Evolutionary conservation across 306 rosid genomes (phyloP), one percentile per base, ranked within the genome.

Genomic region (Sophora flavescens): DNA sequence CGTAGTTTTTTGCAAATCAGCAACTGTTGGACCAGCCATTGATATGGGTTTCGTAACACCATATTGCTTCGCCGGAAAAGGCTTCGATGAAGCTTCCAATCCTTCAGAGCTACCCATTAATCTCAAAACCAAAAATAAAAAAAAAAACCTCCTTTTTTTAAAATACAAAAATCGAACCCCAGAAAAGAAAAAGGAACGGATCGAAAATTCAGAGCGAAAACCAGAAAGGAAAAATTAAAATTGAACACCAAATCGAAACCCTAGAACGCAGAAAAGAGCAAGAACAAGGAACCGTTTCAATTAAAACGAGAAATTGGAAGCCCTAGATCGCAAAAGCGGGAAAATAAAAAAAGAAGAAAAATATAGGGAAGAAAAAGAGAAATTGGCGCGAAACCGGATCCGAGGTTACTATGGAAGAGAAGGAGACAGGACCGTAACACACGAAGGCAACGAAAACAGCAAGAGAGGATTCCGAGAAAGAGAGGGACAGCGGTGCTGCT

Each of bases 31-130:
- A 45, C 87, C 88, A n/a, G 90, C 86, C 57, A 6, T 57, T 26
- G 90, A 86, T 80, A 86, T 77, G 4, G 93, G 83, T 62, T 82
- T 76, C 5, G 93, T 86, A 58, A 86, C 89, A 4, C 93, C 93
- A 22, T 44, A 68, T 39, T 79, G 83, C 80, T 75, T 86, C n/a
- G 69, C 52, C 61, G 32, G 77, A 12, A 69, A 52, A 50, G 79
- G 76, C 57, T 72, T 12, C 57, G 57, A 63, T 26, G 85, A 30
- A 61, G 48, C 26, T 44, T 67, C 63, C 76, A 80, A 38, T 35
- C 79, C 72, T 72, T 84, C 90, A 4, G 81, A 35, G 13, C 81
- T 74, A 74, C 78, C 87, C 93, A 84, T 12, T 51, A 9, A 51
- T 88, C 84, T 32, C 84, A 71, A 42, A 56, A 62, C 61, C 70